These are phyloP conservation scores for Nepenthes mirabilis DNA, from an alignment of 148 eudicot species.

Conservation along the genomic window DNA sequence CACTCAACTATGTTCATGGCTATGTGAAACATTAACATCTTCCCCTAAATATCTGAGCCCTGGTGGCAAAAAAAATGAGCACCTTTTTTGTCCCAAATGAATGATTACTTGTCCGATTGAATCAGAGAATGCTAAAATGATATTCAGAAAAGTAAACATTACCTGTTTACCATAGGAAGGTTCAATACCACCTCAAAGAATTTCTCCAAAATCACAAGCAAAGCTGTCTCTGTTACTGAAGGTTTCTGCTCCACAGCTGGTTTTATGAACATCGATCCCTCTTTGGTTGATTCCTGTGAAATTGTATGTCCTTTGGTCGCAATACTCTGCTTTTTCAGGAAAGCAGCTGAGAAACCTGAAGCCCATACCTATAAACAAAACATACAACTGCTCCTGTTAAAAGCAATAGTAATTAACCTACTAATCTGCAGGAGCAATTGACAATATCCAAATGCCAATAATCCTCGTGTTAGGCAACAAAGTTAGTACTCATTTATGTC, in stretches of 20 bases:
- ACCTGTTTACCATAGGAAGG: slow-evolving; percentile 77
- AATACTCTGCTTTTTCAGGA: slow-evolving; percentile 74
- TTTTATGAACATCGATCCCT: slow-evolving; percentile 18
- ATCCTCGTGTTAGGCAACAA: too few relatives aligned
- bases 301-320: slow-evolving; percentile 49
- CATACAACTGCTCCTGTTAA: neutral
- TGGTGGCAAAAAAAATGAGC: too few relatives aligned
- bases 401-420: too few relatives aligned
- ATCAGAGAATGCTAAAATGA: neutral
- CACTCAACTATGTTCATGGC: too few relatives aligned
- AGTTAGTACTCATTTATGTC: too few relatives aligned
- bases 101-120: neutral
- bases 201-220: slow-evolving; percentile 64
- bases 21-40: too few relatives aligned
- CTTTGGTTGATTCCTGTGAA: slow-evolving; percentile 16
- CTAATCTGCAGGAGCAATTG: too few relatives aligned
- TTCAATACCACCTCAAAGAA: slow-evolving; percentile 75
- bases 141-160: neutral
- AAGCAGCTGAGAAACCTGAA: slow-evolving; percentile 96
- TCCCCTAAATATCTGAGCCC: too few relatives aligned
- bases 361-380: slow-evolving; percentile 64
- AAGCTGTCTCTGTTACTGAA: slow-evolving; percentile 70
- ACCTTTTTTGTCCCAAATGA: too few relatives aligned
- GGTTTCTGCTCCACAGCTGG: slow-evolving; percentile 45
- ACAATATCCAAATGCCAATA: too few relatives aligned